Conservation (phyloP, 164 flowering plant species). For the Vitis rotundifolia region DNA sequence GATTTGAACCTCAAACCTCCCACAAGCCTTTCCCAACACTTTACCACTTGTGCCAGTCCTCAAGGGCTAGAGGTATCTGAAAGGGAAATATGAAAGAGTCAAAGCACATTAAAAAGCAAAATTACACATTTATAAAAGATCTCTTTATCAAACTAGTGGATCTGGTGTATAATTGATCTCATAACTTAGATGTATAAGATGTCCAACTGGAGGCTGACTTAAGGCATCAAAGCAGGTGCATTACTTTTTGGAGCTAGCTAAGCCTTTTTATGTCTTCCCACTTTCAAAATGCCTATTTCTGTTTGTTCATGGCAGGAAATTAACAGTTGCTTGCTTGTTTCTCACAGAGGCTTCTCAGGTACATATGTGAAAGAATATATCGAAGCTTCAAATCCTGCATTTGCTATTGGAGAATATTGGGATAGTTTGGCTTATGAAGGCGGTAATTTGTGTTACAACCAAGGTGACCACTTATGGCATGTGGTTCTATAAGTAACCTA, state of each 20-base stretch:
- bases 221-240: no score
- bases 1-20: no score
- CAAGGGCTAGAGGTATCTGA: no score
- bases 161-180: not conserved
- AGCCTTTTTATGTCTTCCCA: not conserved
- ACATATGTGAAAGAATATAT: slow-evolving; percentile 59
- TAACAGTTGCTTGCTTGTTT: slow-evolving; percentile 2
- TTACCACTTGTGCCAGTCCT: no score
- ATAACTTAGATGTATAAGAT: no score
- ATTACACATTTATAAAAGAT: not conserved
- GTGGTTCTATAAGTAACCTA: no score
- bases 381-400: slow-evolving; percentile 57
- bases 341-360: slow-evolving; percentile 63
- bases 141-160: not conserved
- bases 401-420: slow-evolving; percentile 75
- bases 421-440: slow-evolving; percentile 62
- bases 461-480: slow-evolving; percentile 33
- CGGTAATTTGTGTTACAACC: slow-evolving; percentile 60
- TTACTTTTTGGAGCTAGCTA: no score
- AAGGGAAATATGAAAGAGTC: not conserved
- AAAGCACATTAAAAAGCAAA: not conserved
- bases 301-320: not conserved
- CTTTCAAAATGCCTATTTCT: not conserved
- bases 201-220: no score
- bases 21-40: no score